phyloP scores from a whole-genome alignment of 2,329 filamentous ascomycete species.

The Akanthomyces muscarius region DNA sequence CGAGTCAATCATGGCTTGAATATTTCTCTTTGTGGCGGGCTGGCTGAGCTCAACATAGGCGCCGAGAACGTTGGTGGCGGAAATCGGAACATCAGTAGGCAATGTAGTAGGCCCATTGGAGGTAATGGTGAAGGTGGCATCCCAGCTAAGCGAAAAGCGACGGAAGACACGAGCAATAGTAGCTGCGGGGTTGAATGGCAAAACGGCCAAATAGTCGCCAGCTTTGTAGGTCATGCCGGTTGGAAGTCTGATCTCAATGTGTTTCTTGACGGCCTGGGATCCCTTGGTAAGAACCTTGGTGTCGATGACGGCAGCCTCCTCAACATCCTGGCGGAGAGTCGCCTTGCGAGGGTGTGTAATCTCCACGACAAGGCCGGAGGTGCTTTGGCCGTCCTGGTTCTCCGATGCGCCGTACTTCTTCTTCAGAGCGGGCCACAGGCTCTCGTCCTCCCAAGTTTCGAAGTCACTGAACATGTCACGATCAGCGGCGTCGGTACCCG shows the following conservation, averaged over 20 bases:
- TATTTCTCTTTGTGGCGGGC: slow-evolving; percentile 62
- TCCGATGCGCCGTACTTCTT: slow-evolving; percentile 38
- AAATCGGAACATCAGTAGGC: slow-evolving; percentile 53
- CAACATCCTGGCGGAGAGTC: slow-evolving; percentile 59
- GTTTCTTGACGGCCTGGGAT: slow-evolving; percentile 54
- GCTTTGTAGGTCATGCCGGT: slow-evolving; percentile 61
- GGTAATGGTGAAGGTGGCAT: slow-evolving; percentile 60
- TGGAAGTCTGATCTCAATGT: slow-evolving; percentile 66
- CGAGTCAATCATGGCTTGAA: slow-evolving; percentile 44
- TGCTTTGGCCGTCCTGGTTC: slow-evolving; percentile 10
- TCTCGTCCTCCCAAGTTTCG: slow-evolving; percentile 62
- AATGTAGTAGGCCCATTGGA: slow-evolving; percentile 49
- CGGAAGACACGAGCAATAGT: slow-evolving; percentile 61
- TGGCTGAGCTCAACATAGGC: slow-evolving; percentile 71
- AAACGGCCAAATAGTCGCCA: slow-evolving; percentile 72
- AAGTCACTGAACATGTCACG: slow-evolving; percentile 66
- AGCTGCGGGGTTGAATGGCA: slow-evolving; percentile 64
- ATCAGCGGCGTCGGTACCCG: slow-evolving; percentile 55
- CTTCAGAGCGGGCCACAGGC: slow-evolving; percentile 47
- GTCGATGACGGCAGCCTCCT: slow-evolving; percentile 55
- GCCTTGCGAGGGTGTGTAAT: slow-evolving; percentile 52
- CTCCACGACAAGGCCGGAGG: slow-evolving; percentile 38
- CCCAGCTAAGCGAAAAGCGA: slow-evolving; percentile 64
- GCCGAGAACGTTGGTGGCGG: slow-evolving; percentile 60
- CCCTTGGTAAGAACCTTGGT: slow-evolving; percentile 46